A percentile compares a stretch with the other conserved stretches of the same genome.
Evolutionary conservation across 441 rosid species (phyloP).

Genomic region (Gossypium davidsonii): DNA sequence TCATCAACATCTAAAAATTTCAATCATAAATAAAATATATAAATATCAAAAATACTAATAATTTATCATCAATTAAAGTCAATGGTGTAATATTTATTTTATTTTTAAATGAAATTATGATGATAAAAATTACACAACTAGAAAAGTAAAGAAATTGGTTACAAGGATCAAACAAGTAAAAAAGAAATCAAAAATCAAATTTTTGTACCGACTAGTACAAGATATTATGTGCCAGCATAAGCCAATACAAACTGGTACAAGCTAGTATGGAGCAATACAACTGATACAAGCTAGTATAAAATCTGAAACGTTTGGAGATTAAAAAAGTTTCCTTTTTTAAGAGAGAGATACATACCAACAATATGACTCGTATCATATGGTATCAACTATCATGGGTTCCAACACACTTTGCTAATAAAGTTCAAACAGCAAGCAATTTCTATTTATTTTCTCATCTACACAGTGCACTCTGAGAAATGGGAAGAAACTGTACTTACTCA

Average conservation of each 20-base stretch:
- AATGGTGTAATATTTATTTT: background rate
- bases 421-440: background rate
- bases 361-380: background rate
- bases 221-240: background rate
- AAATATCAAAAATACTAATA: background rate
- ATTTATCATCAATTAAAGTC: background rate
- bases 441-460: background rate
- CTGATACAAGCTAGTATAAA: background rate
- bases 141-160: background rate
- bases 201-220: background rate
- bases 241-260: background rate
- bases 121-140: background rate
- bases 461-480: background rate
- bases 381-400: background rate
- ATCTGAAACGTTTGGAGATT: background rate
- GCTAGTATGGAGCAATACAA: background rate
- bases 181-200: background rate
- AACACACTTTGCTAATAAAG: background rate
- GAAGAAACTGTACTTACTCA: conserved; percentile 37
- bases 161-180: background rate
- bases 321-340: background rate
- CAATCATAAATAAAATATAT: background rate
- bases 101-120: background rate
- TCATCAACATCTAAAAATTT: background rate
- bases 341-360: background rate